A percentile compares a stretch with the other conserved stretches of the same genome.
Evolutionary conservation across 805 yeast species (phyloP).

Genomic region (Huiozyma sinensis): DNA sequence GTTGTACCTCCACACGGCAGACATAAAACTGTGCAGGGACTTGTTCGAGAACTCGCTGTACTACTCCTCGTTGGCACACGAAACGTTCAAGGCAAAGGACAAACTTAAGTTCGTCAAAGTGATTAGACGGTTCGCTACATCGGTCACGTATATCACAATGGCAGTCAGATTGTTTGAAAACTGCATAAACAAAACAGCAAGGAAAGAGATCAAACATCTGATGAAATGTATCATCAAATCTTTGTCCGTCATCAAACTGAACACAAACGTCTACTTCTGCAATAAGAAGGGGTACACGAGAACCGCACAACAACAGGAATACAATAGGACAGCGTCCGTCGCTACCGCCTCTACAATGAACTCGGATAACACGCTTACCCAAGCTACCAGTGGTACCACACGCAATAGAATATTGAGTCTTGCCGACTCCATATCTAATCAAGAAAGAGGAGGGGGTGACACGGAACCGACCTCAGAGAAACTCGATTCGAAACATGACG

Average conservation of each 20-base stretch:
- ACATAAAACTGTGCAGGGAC: constrained; percentile 27
- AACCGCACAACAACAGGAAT: not conserved
- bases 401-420: not conserved
- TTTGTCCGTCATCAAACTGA: not conserved
- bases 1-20: constrained; percentile 51
- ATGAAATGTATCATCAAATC: not conserved
- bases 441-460: not conserved
- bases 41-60: constrained; percentile 1
- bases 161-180: not conserved
- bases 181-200: not conserved
- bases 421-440: not conserved
- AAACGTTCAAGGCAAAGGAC: not conserved
- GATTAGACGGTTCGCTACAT: not conserved
- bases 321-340: not conserved
- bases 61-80: not conserved
- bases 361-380: not conserved
- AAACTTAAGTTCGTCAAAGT: not conserved
- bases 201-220: constrained; percentile 1
- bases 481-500: not conserved
- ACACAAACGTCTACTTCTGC: not conserved
- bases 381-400: not conserved
- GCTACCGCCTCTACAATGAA: not conserved
- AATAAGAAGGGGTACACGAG: not conserved
- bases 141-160: not conserved
- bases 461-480: not conserved